Evolutionary conservation across 139 green algal species (phyloP).

Genomic region (Asterochloris erici): DNA sequence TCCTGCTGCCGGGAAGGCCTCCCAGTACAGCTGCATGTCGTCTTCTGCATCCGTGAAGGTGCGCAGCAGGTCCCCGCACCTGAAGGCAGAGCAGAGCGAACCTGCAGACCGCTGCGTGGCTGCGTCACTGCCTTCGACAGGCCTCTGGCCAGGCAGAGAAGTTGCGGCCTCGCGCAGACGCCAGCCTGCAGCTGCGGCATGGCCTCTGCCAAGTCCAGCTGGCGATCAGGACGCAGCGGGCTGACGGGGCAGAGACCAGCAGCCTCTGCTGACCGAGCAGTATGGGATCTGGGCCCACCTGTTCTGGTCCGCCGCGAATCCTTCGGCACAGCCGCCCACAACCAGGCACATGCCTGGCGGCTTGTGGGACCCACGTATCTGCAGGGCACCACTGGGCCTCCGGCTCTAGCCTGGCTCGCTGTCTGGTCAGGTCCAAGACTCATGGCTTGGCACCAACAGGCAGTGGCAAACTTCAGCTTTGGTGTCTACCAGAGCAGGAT

Average conservation of each 20-base stretch:
- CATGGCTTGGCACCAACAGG: neutral
- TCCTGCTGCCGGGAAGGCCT: constrained; percentile 80
- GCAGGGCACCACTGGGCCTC: constrained; percentile 21
- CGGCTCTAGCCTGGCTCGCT: neutral
- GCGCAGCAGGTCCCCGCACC: constrained; percentile 74
- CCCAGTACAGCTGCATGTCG: constrained; percentile 82
- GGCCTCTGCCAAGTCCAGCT: too few relatives aligned
- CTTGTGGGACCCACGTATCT: constrained; percentile 76
- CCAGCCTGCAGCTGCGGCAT: too few relatives aligned
- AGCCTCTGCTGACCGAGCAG: too few relatives aligned
- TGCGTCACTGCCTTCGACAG: too few relatives aligned
- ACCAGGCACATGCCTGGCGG: constrained; percentile 96
- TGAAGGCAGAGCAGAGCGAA: neutral
- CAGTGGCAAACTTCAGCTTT: neutral
- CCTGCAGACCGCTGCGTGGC: too few relatives aligned
- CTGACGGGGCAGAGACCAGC: too few relatives aligned
- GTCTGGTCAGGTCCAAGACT: neutral
- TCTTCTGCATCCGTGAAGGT: constrained; percentile 39
- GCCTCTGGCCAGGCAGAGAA: too few relatives aligned
- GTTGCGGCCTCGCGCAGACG: too few relatives aligned
- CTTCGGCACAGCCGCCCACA: constrained; percentile 78
- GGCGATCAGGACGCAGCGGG: too few relatives aligned
- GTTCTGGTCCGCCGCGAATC: constrained; percentile 81
- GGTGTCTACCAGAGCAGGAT: neutral
- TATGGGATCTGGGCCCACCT: neutral